A percentile compares a stretch with the other conserved stretches of the same genome.
Conservation (phyloP, 371 early-diverging fungal species). For the Batkoa obscura region DNA sequence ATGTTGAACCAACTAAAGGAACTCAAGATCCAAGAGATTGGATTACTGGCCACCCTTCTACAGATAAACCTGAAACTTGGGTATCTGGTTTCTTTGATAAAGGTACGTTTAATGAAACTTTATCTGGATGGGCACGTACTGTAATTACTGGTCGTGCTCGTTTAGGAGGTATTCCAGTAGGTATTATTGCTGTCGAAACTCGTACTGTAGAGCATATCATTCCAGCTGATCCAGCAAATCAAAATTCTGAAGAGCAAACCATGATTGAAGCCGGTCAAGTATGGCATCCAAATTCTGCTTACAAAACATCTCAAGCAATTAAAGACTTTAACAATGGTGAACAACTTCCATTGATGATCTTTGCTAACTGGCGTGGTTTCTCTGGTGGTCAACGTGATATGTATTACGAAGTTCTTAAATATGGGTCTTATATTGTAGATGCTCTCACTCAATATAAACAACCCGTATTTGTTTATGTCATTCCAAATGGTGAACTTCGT, state of each 20-base stretch:
- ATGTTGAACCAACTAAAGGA: conserved; percentile 59
- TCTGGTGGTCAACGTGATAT: conserved; percentile 97
- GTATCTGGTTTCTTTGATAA: conserved; percentile 82
- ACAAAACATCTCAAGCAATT: conserved; percentile 97
- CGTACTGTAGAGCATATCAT: conserved; percentile 77
- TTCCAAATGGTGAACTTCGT: conserved; percentile 89
- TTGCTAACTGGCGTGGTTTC: conserved; percentile 99
- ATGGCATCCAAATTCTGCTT: conserved; percentile 96
- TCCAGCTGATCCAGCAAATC: conserved; percentile 88
- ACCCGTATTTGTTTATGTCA: conserved; percentile 94
- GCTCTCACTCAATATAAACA: conserved; percentile 83
- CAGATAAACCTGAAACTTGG: conserved; percentile 37
- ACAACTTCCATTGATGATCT: conserved; percentile 90
- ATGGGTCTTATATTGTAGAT: conserved; percentile 94
- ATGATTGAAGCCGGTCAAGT: conserved; percentile 91
- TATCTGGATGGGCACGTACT: conserved; percentile 42
- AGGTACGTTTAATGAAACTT: conserved; percentile 70
- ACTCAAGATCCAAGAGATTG: conserved; percentile 82
- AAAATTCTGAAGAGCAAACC: conserved; percentile 72
- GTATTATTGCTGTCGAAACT: conserved; percentile 93
- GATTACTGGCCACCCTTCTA: conserved; percentile 55
- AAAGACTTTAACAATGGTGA: conserved; percentile 97
- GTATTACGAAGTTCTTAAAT: conserved; percentile 94
- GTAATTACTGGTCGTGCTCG: conserved; percentile 86
- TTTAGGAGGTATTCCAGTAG: conserved; percentile 91